Evolutionary conservation across 768 basidiomycete species (phyloP), one percentile per base, ranked within the genome.

Genomic region (Boletus rex-veris): DNA sequence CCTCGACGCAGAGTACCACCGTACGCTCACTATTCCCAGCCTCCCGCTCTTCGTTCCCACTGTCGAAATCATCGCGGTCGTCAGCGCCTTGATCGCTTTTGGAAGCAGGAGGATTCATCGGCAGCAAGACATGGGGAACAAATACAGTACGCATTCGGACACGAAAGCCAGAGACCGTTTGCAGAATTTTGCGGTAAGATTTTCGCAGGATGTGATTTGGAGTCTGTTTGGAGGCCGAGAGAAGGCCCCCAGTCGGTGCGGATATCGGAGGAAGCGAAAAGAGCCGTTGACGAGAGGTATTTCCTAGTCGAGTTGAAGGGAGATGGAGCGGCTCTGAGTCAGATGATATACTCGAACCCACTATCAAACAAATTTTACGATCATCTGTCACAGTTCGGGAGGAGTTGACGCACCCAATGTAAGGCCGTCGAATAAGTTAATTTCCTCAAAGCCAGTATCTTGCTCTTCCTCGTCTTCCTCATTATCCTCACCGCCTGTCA

Each of bases 91-190:
- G 75, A 5, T 65, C 53, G 5, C 67, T 66, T 12, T 66, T 59
- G 14, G 45, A 50, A 35, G 46, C 10, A 33, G 60, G 44, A 9
- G 43, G 43, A 16, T 50, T 54, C 53, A 78, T 78, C 2, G 84
- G 82, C 5, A 92, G 72, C 42, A 92, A 76, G 19, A 94, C 81
- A 59, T 91, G 86, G 0, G 94, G 94, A 11, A 95, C 85, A 58
- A 94, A 92, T 6, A 93, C 88, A 0, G 92, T 94, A n/a, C 92
- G 81, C 94, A 96, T 96, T 33, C 92, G 84, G 24, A 97, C 88
- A 19, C 85, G 80, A 69, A 97, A 88, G 4, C 92, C 93, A 26
- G 90, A 88, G 4, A 87, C 84, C 0, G 90, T 87, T 42, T 79
- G 77, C 16, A 97, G 72, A 1, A 88, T 85, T 63, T 88, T 86